Base-by-base conservation (phyloP, 2,329 filamentous ascomycete genomes). In the Sclerotinia sclerotiorum region DNA sequence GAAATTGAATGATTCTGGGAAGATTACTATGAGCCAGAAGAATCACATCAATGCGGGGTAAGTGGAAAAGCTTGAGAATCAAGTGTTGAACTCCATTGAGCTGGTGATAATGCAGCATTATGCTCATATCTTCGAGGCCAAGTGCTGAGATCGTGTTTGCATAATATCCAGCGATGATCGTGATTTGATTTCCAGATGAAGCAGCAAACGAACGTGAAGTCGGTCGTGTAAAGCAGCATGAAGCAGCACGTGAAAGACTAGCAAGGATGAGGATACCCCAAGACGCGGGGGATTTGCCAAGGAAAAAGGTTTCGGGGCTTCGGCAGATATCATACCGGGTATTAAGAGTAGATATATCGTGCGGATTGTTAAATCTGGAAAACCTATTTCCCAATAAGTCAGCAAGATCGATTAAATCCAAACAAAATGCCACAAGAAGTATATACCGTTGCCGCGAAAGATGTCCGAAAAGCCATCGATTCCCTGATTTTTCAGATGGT, bases 401-500 rank as follows among this genome's bases (percentile, higher is more conserved):
- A 48, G 2, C 27, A 19, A 15, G 11, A 62, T 5, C 24, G 51
- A 52, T 32, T 5, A 5, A 48, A 57, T 32, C 21, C 1, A 32
- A 15, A 35, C 39, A 57, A 65, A 35, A 71, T 71, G 70, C 63
- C 70, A 27, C 62, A 56, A 48, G 57, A 65, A 44, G 44, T 54
- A 3, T 39, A 84, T 70, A 82, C 82, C 63, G 78, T 85, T 77
- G 80, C 81, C 70, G 78, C 82, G 27, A 77, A 76, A 70, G 80
- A 84, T 68, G 78, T 86, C 69, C 83, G 86, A 75, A 78, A 78
- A 71, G 83, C 67, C 13, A 88, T 94, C 76, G 82, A 86, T 51
- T 82, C 87, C 24, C 82, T 94, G 69, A 93, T 92, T 73, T 80
- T 89, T 76, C 91, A 91, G 75, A 83, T 94, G 54, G 84, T 94